Conservation (phyloP, 257 asterid genomes). For the Solanum neorickii region DNA sequence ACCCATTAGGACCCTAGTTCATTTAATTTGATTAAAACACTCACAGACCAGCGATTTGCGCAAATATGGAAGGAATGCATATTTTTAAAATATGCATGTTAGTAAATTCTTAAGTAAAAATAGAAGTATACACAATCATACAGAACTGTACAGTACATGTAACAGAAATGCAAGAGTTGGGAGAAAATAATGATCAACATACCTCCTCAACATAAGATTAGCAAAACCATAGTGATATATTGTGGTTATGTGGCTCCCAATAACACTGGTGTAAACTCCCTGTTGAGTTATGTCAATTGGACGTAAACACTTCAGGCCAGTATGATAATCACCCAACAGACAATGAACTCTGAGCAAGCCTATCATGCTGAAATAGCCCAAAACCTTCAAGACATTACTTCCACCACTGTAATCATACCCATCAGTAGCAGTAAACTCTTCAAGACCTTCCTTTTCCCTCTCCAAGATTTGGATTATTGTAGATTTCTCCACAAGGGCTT, state of each 20-base stretch:
- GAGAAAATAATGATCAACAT: not conserved
- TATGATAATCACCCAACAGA: constrained; percentile 93
- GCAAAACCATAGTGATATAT: constrained; percentile 96
- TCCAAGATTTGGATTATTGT: constrained; percentile 67
- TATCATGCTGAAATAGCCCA: constrained; percentile 95
- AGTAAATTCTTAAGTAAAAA: not conserved
- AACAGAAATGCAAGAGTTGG: not conserved
- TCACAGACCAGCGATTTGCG: not conserved
- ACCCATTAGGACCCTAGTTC: not conserved
- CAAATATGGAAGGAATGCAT: not conserved
- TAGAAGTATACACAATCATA: not conserved
- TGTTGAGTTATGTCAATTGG: constrained; percentile 87
- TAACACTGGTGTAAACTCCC: constrained; percentile 82
- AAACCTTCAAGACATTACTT: constrained; percentile 90
- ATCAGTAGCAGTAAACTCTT: constrained; percentile 80
- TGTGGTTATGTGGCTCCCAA: constrained; percentile 86
- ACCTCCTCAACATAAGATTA: constrained; percentile 94
- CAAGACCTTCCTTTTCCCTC: constrained; percentile 90
- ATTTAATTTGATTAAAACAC: not conserved
- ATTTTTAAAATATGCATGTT: not conserved
- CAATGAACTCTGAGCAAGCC: constrained; percentile 98
- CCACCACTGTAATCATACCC: constrained; percentile 96
- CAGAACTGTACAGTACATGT: not conserved
- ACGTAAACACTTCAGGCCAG: constrained; percentile 78
- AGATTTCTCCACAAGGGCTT: constrained; percentile 97